These are phyloP conservation scores for Chaetomium cochliodes DNA, from an alignment of 495 filamentous ascomycete genomes.

Conservation along the genomic window DNA sequence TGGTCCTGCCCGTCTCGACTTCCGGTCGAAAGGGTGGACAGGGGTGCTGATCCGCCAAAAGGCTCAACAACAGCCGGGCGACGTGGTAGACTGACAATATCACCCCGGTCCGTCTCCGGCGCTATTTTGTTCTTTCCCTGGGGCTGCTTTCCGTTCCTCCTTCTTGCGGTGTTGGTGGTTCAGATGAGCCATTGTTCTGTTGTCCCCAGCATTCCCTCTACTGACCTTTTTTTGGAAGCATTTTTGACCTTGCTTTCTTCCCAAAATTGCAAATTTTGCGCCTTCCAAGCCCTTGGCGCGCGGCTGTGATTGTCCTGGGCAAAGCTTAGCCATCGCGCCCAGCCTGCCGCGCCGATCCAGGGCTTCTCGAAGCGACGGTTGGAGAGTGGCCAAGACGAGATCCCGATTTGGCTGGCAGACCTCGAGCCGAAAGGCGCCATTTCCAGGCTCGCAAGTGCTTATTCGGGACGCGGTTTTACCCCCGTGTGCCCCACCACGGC, in stretches of 20 bases:
- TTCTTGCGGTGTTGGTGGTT: background rate
- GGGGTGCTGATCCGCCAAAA: background rate
- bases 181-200: background rate
- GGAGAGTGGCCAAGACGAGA: background rate
- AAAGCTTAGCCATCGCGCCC: constrained; percentile 9
- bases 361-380: background rate
- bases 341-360: background rate
- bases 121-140: background rate
- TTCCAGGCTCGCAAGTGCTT: background rate
- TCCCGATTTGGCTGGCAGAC: constrained; percentile 5
- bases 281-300: constrained; percentile 11
- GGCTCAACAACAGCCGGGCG: no score
- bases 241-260: no score
- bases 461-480: background rate
- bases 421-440: background rate
- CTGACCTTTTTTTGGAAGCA: background rate
- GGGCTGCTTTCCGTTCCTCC: background rate
- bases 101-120: constrained; percentile 7
- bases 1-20: background rate
- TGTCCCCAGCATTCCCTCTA: background rate
- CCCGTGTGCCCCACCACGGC: constrained; percentile 10
- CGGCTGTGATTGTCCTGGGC: background rate
- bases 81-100: background rate
- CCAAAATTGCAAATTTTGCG: background rate
- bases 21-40: background rate